Conservation (phyloP, 768 basidiomycete species). For the Tulasnella sp. region DNA sequence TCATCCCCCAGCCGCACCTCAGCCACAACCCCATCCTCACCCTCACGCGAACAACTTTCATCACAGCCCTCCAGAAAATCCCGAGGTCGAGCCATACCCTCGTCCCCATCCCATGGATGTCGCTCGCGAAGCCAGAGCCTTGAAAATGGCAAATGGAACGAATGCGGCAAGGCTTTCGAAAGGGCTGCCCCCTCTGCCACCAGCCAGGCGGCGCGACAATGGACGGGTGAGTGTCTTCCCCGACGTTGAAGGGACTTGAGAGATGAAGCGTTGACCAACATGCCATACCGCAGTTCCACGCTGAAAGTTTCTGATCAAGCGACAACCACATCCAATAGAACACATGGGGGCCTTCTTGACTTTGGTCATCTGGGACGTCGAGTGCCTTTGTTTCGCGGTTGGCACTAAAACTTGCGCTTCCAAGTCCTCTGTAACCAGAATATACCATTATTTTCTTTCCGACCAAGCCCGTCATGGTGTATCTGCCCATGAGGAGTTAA, state of each 20-base stretch:
- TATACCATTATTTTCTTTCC: neutral
- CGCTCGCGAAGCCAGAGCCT: neutral
- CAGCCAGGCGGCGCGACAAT: neutral
- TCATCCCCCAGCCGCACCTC: neutral
- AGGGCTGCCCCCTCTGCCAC: neutral
- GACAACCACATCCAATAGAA: neutral
- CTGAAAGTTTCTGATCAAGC: neutral
- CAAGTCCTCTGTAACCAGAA: neutral
- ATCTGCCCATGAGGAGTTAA: too few species aligned
- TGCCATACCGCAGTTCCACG: neutral
- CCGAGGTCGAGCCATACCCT: neutral
- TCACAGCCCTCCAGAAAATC: neutral
- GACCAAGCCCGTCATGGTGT: too few species aligned
- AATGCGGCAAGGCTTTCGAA: neutral
- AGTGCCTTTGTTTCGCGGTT: neutral
- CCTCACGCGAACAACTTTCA: neutral
- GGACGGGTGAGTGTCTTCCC: neutral
- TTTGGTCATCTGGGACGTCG: neutral
- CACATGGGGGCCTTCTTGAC: neutral
- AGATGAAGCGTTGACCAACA: neutral
- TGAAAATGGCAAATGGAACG: neutral
- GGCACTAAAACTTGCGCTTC: neutral
- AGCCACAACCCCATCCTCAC: neutral
- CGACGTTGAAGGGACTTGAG: neutral
- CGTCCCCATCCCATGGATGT: neutral